Conservation (phyloP, 2,329 filamentous ascomycete genomes). For the Fusarium pilosicola region DNA sequence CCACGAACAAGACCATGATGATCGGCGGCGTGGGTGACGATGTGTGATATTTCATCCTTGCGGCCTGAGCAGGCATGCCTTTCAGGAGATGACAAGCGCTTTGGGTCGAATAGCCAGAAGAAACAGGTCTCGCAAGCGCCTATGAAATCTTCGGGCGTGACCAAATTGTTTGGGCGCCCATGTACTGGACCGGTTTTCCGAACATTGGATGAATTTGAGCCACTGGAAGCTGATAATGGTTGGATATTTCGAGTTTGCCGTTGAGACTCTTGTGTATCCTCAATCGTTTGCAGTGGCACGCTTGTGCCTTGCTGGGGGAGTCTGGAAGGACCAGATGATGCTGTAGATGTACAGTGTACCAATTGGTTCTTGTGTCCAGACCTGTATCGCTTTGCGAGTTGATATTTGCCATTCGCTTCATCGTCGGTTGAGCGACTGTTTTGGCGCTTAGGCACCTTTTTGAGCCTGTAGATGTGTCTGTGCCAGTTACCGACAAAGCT, state of each 20-base stretch:
- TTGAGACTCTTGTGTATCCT: neutral
- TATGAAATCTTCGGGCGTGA: constrained; percentile 11
- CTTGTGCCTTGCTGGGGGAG: neutral
- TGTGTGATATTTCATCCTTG: constrained; percentile 37
- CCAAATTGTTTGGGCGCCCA: neutral
- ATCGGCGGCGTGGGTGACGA: constrained; percentile 31
- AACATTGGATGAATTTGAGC: neutral
- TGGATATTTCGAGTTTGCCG: neutral
- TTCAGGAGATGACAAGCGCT: constrained; percentile 5
- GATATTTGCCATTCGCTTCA: constrained; percentile 6
- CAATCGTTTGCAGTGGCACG: neutral
- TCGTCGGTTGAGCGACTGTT: constrained; percentile 31
- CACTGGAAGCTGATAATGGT: neutral
- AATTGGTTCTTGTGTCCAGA: neutral
- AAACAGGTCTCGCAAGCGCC: constrained; percentile 23
- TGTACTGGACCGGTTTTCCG: neutral
- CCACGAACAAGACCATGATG: constrained; percentile 40
- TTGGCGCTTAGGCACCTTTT: constrained; percentile 29
- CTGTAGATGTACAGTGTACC: neutral
- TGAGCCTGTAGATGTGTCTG: constrained; percentile 1
- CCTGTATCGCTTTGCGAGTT: constrained; percentile 8
- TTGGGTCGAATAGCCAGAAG: constrained; percentile 21
- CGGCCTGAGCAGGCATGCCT: constrained; percentile 26
- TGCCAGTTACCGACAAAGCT: constrained; percentile 5
- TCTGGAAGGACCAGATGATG: neutral